Evolutionary conservation across 148 eudicot genomes (phyloP).

Genomic region (Amaranthus cruentus): DNA sequence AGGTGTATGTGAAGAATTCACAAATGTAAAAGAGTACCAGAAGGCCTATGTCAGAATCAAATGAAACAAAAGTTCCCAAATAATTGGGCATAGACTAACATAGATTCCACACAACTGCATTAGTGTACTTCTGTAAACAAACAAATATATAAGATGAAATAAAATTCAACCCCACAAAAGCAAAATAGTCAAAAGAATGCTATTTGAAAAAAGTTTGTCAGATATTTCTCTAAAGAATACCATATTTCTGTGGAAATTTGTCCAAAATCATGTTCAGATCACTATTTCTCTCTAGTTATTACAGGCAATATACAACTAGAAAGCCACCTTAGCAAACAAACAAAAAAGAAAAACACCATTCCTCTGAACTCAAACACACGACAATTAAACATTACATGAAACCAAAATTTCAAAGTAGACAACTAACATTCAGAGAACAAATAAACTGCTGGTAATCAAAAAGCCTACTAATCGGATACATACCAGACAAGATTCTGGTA

Average conservation of each 20-base stretch:
- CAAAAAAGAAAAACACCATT: too few relatives aligned
- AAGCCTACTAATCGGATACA: background rate
- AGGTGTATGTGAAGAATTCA: background rate
- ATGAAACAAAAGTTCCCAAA: background rate
- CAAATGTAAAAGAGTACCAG: background rate
- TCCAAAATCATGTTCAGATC: too few relatives aligned
- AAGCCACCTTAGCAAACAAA: too few relatives aligned
- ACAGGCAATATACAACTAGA: too few relatives aligned
- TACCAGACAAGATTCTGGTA: constrained; percentile 32
- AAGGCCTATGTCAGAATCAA: background rate
- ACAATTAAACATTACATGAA: background rate
- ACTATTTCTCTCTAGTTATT: too few relatives aligned
- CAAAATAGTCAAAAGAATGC: background rate
- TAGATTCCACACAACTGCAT: background rate
- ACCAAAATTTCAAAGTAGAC: background rate
- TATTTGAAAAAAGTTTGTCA: background rate
- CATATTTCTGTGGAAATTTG: too few relatives aligned
- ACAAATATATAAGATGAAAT: background rate
- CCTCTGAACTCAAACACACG: background rate
- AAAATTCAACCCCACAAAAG: background rate
- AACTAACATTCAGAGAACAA: background rate
- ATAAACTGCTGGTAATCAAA: too few relatives aligned
- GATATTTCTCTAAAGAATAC: background rate
- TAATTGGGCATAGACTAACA: background rate
- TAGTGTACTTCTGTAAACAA: background rate